phyloP scores from a whole-genome alignment of 495 filamentous ascomycete species.

The Xylaria venustula region DNA sequence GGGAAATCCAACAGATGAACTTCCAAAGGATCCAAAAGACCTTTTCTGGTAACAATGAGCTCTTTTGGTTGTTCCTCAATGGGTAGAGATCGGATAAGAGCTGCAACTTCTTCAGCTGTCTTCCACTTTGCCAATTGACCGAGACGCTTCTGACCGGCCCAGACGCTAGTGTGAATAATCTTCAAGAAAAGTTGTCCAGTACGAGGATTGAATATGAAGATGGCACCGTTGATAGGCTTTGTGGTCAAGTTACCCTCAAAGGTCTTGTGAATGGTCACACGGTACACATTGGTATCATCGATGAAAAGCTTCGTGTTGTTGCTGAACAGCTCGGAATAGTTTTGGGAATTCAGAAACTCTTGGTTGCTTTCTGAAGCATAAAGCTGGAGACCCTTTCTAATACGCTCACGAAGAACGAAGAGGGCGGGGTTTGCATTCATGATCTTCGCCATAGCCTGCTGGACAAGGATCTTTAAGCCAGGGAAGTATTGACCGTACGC shows the following conservation, averaged over 20 bases:
- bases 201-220: slow-evolving; percentile 99
- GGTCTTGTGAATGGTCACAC: slow-evolving; percentile 99
- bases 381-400: slow-evolving; percentile 95
- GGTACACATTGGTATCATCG: slow-evolving; percentile 99
- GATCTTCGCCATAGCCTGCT: slow-evolving; percentile 99
- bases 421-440: slow-evolving; percentile 99
- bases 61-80: slow-evolving; percentile 99
- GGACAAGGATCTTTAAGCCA: slow-evolving; percentile 90
- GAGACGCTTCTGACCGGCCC: slow-evolving; percentile 98
- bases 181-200: slow-evolving; percentile 98
- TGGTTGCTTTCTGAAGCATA: slow-evolving; percentile 99
- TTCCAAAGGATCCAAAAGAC: slow-evolving; percentile 94
- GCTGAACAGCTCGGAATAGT: slow-evolving; percentile 99
- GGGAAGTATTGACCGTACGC: slow-evolving; percentile 99
- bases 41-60: slow-evolving; percentile 96
- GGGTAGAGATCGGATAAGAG: slow-evolving; percentile 92
- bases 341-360: slow-evolving; percentile 98
- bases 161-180: slow-evolving; percentile 99
- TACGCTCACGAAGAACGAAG: slow-evolving; percentile 96
- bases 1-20: slow-evolving; percentile 98
- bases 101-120: slow-evolving; percentile 99
- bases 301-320: slow-evolving; percentile 99
- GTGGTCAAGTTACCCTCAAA: slow-evolving; percentile 99
- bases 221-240: slow-evolving; percentile 99
- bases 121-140: slow-evolving; percentile 99